Conservation (phyloP, 2,329 filamentous ascomycete genomes). For the Beauveria sp. region DNA sequence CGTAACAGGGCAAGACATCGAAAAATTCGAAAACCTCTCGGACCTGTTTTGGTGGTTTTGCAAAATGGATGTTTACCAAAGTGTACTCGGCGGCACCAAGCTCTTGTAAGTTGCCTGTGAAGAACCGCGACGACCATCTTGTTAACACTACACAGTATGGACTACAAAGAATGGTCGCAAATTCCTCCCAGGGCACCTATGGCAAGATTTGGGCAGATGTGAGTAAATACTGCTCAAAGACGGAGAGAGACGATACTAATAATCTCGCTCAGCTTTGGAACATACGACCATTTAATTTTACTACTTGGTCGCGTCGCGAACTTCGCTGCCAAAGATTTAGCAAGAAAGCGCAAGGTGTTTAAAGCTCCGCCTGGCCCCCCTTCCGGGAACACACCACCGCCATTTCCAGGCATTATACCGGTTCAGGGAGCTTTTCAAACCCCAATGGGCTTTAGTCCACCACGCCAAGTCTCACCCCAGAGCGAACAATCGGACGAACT, state of each 20-base stretch:
- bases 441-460: conserved; percentile 49
- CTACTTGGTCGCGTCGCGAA: conserved; percentile 71
- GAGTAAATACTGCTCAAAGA: conserved; percentile 23
- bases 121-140: not conserved
- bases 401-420: conserved; percentile 50
- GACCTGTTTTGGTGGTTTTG: conserved; percentile 95
- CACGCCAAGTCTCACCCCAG: conserved; percentile 35
- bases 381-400: conserved; percentile 26
- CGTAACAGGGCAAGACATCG: conserved; percentile 56
- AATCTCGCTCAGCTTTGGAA: conserved; percentile 59
- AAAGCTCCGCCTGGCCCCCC: conserved; percentile 19
- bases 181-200: conserved; percentile 79
- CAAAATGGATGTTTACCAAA: conserved; percentile 91
- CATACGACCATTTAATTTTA: conserved; percentile 80
- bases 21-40: conserved; percentile 70
- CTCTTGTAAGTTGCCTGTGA: conserved; percentile 60
- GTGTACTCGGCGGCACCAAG: conserved; percentile 75
- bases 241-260: not conserved
- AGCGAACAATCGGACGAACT: conserved; percentile 40
- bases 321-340: conserved; percentile 70
- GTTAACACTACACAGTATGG: conserved; percentile 48
- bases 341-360: conserved; percentile 63
- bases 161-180: conserved; percentile 74
- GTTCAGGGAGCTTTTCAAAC: conserved; percentile 40
- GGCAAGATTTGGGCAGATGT: conserved; percentile 67